phyloP scores from a whole-genome alignment of 2,329 filamentous ascomycete species.

The Nemania sp. region DNA sequence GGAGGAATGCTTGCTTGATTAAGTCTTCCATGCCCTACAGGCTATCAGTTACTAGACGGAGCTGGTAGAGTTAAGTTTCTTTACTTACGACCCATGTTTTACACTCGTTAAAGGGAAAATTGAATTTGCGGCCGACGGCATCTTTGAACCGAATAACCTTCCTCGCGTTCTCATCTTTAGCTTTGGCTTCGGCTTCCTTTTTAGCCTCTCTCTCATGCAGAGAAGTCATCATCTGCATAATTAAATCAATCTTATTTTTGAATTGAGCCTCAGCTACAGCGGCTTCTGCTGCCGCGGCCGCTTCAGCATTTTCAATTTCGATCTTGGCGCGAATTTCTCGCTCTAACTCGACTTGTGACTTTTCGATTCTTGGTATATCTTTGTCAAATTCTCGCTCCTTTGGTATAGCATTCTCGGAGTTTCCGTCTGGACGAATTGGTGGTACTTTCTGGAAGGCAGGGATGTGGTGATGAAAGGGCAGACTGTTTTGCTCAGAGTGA shows the following conservation, averaged over 20 bases:
- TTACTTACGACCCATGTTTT: slow-evolving; percentile 80
- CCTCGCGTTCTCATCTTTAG: slow-evolving; percentile 58
- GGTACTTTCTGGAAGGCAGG: neutral
- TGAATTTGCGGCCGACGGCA: slow-evolving; percentile 90
- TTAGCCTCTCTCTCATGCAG: neutral
- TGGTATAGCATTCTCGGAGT: neutral
- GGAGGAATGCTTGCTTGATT: slow-evolving; percentile 85
- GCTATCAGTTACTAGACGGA: slow-evolving; percentile 21
- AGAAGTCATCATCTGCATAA: neutral
- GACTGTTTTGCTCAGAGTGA: neutral
- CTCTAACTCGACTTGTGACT: neutral
- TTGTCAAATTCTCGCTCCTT: neutral
- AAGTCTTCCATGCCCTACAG: slow-evolving; percentile 84
- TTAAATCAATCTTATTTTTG: neutral
- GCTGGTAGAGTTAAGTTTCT: neutral
- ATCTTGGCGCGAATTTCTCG: neutral
- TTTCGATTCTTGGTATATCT: neutral
- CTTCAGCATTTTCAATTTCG: neutral
- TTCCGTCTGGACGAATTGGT: neutral
- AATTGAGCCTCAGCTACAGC: neutral
- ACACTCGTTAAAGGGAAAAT: slow-evolving; percentile 88
- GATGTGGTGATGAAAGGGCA: neutral
- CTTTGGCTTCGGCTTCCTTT: neutral
- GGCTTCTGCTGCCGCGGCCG: neutral
- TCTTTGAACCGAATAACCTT: slow-evolving; percentile 88